Base-by-base conservation (phyloP, 2,329 filamentous ascomycete genomes). In the Parasarocladium wereldwijsianum region DNA sequence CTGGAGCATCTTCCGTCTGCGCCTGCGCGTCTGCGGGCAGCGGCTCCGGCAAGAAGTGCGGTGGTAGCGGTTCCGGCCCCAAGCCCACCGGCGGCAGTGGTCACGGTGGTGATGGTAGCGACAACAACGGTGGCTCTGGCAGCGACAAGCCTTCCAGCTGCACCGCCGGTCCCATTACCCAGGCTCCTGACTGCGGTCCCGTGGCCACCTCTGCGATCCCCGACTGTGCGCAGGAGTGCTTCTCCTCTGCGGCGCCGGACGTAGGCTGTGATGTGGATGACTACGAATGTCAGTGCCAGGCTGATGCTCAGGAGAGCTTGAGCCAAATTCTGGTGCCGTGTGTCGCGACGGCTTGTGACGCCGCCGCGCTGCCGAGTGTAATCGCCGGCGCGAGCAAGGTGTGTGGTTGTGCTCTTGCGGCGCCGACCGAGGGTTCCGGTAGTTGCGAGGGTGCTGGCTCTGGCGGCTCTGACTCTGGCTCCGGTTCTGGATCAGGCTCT, bases 211-310 rank as follows among this genome's bases (percentile, higher is more conserved):
- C 39, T 17, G 41, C 36, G 14, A 38, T 43, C 20, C 41, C 41
- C 10, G 27, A 34, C 7, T 44, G 42, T 25, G 41, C 41, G 12
- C 37, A 43, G 15, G 19, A 32, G 12, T 45, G 43, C 31, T 44
- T 44, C 36, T 17, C 33, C 17, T 35, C 36, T 16, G 36, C 36
- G 12, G 40, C 39, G 10, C 36, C 39, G 2, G 30, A 34, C 1
- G 37, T 46, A 10, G 43, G 42, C 15, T 43, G 42, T 30, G 39
- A 33, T 17, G 26, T 34, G 13, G 26, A 34, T 13, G 42, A 45
- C 32, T 44, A 40, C 26, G 32, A 32, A 3, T 45, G 43, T n/a
- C 42, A 43, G 19, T 45, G 43, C 17, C 24, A 38, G n/a, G 24
- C 39, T 17, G 38, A 38, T 3, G 36, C 36, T 15, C 32, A 33